Evolutionary conservation across 805 yeast genomes (phyloP), one percentile per base, ranked within the genome.

Genomic region (Cyberlindnera sargentensis): DNA sequence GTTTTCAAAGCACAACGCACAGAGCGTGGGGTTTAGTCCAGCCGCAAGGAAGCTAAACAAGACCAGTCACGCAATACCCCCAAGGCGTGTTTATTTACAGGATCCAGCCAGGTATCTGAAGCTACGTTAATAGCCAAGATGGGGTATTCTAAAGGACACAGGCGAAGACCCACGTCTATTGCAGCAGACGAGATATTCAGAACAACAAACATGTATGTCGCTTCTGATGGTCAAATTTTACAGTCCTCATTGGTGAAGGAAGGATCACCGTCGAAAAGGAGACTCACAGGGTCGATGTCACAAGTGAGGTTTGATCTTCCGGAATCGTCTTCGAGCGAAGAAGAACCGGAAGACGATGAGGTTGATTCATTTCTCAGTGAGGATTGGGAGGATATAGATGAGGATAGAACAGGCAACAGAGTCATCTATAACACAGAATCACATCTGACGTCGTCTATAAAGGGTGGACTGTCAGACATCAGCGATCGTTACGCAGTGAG

Each of bases 251-350:
- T 58, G 58, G 57, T 55, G 3, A 58, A 55, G 32, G 39, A 43
- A 9, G 61, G 60, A 9, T 58, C 62, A 0, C 62, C 62, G 5
- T 39, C 51, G 15, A 57, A 56, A 41, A 47, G 57, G 33, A 53
- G 55, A 31, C 39, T 56, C 9, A 48, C 55, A 1, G 59, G 60
- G 1, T 53, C 62, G 6, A 42, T 47, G 2, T 57, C 61, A 1
- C 61, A 56, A 28, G 62, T 58, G n/a, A 42, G 62, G 37, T 58
- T 58, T 29, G 53, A 57, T 3, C 43, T 57, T 11, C 61, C 61
- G 6, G 47, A 41, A 9, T 4, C 9, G 4, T 34, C 32, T 7
- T 40, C 34, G 4, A 36, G 32, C 5, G 41, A 37, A 10, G 39
- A 45, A 11, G 11, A 30, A 4, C 8, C 40, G 3, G 50, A 45